phyloP scores from a whole-genome alignment of 1,139 yeast genomes.

The Saccharomycopsis crataegensis region DNA sequence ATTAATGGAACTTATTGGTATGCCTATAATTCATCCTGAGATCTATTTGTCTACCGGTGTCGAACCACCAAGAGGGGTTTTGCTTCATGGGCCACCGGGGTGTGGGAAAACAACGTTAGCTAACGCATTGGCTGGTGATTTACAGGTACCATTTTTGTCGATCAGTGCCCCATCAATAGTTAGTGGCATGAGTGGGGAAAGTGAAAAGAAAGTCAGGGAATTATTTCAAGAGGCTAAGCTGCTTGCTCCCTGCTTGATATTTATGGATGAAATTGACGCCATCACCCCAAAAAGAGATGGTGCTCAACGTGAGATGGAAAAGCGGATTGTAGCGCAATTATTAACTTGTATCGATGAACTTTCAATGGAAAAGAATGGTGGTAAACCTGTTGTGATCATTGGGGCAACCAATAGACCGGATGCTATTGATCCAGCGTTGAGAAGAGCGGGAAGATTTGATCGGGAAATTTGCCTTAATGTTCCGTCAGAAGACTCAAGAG shows the following conservation, averaged over 20 bases:
- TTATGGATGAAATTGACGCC: constrained; percentile 95
- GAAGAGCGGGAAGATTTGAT: constrained; percentile 96
- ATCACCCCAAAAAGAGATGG: constrained; percentile 98
- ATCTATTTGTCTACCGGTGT: constrained; percentile 82
- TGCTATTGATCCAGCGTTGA: constrained; percentile 87
- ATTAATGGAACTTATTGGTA: constrained; percentile 80
- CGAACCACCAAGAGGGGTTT: constrained; percentile 94
- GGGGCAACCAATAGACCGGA: constrained; percentile 99
- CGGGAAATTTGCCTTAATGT: constrained; percentile 90
- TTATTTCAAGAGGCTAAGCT: constrained; percentile 87
- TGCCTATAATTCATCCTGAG: constrained; percentile 92
- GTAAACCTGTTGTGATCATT: constrained; percentile 88
- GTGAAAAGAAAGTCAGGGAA: constrained; percentile 89
- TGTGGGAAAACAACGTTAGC: constrained; percentile 98
- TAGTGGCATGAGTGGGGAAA: constrained; percentile 99
- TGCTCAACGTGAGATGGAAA: constrained; percentile 97
- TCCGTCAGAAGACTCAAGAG: constrained; percentile 81
- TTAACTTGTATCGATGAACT: constrained; percentile 92
- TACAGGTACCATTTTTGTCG: constrained; percentile 85
- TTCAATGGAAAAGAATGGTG: constrained; percentile 78
- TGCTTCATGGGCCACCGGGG: constrained; percentile 97
- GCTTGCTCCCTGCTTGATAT: constrained; percentile 86
- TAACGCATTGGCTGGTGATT: constrained; percentile 90
- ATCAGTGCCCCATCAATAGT: constrained; percentile 95
- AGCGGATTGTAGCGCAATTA: constrained; percentile 91